A percentile compares a stretch with the other conserved stretches of the same genome.
phyloP scores from a whole-genome alignment of 2,329 filamentous ascomycete species.

The Xylariales sp. region DNA sequence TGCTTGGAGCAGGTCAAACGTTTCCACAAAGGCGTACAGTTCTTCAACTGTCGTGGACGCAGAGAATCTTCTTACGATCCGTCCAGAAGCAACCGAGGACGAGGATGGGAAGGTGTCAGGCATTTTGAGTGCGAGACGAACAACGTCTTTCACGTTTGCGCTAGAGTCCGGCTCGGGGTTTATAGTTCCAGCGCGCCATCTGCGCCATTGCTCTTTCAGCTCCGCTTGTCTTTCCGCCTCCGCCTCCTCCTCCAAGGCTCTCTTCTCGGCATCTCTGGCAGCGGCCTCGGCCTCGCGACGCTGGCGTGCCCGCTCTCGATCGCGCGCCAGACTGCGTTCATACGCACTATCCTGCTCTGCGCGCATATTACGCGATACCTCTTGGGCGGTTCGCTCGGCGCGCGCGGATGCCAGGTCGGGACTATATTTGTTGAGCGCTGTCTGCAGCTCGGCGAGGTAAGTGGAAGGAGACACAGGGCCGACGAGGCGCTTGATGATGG shows the following conservation, averaged over 20 bases:
- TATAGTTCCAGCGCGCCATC: slow-evolving; percentile 70
- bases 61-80: slow-evolving; percentile 72
- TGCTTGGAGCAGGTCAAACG: slow-evolving; percentile 61
- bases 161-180: slow-evolving; percentile 60
- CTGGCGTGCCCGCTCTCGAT: slow-evolving; percentile 77
- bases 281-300: slow-evolving; percentile 70
- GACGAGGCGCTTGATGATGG: slow-evolving; percentile 72
- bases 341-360: slow-evolving; percentile 90
- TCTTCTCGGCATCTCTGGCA: slow-evolving; percentile 61
- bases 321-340: slow-evolving; percentile 81
- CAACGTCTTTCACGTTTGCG: slow-evolving; percentile 57
- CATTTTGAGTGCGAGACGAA: slow-evolving; percentile 67
- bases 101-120: slow-evolving; percentile 47
- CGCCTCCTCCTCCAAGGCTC: slow-evolving; percentile 55
- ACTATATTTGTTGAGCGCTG: slow-evolving; percentile 70
- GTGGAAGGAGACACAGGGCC: slow-evolving; percentile 66
- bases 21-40: slow-evolving; percentile 94
- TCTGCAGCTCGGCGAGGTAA: slow-evolving; percentile 72
- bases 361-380: slow-evolving; percentile 75
- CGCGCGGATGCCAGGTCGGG: slow-evolving; percentile 70
- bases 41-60: slow-evolving; percentile 73
- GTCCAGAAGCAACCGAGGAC: slow-evolving; percentile 64
- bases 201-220: slow-evolving; percentile 63
- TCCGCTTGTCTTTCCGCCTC: slow-evolving; percentile 48
- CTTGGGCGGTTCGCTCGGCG: slow-evolving; percentile 72